Evolutionary conservation across 352 stramenopile genomes (phyloP), one percentile per base, ranked within the genome.

Genomic region (Pythium graminicola): DNA sequence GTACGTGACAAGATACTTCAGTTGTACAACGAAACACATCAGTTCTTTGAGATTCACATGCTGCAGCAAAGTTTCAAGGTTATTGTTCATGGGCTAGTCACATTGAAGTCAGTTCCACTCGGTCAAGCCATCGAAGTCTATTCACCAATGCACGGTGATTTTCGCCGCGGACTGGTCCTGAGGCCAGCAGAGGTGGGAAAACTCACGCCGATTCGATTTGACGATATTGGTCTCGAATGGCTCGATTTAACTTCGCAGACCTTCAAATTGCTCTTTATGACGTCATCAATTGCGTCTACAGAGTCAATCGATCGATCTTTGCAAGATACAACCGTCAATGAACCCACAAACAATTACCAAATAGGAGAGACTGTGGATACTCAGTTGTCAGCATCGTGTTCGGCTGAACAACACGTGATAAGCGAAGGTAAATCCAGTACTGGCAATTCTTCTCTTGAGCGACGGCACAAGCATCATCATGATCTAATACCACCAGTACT

Each of bases 181-280:
- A 82, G 79, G 43, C 35, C 48, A 4, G 74, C 67, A 2, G 65
- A 69, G 27, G 20, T 76, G 11, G 62, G 70, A 2, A 71, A 66
- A 10, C 54, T 82, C 24, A 79, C 72, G 0, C 73, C 74, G 0
- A 50, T 85, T 44, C 58, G 57, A 7, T 70, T 72, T 36, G 36
- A 33, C 1, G 52, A 61, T 6, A 45, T 50, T 16, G 42, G 62
- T 0, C 50, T 81, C 23, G 72, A 85, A 38, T 85, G 74, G 74
- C 28, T 79, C n/a, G 74, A 82, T 36, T 50, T 85, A 8, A 65
- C 62, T 0, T 65, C 62, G 10, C 74, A 85, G 35, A 77, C 74
- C 0, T 85, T 82, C 54, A 82, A 85, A 47, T 47, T 85, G 10
- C 50, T 81, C 8, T 85, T 82, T 43, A 20, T 73, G 2, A 38